phyloP scores from a whole-genome alignment of 139 green algal genomes.

The Volvox africanus region DNA sequence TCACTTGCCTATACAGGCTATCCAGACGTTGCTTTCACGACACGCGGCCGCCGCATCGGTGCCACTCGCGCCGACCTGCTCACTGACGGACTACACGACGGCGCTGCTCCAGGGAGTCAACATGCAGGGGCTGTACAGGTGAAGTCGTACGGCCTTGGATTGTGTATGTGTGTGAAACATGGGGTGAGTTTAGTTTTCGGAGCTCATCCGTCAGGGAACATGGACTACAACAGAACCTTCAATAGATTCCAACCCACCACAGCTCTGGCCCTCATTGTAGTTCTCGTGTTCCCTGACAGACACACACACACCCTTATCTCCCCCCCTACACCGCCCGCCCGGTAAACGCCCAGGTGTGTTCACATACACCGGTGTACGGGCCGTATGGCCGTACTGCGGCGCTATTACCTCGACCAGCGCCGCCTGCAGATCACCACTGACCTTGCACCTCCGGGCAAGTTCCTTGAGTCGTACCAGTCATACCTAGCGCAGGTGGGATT shows the following conservation, averaged over 20 bases:
- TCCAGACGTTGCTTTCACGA: constrained; percentile 24
- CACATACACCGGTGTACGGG: constrained; percentile 43
- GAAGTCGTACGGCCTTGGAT: too few species aligned
- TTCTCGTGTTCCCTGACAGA: too few species aligned
- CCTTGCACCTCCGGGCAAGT: constrained; percentile 65
- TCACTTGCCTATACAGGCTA: neutral
- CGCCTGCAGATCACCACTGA: constrained; percentile 68
- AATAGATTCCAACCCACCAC: too few species aligned
- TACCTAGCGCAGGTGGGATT: constrained; percentile 74
- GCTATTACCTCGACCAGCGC: constrained; percentile 64
- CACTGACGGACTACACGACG: neutral
- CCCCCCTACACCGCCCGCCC: too few species aligned
- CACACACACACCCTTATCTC: too few species aligned
- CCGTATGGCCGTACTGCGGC: constrained; percentile 20
- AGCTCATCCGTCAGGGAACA: too few species aligned
- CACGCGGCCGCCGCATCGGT: constrained; percentile 1
- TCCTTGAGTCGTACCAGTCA: constrained; percentile 72
- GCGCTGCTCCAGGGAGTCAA: constrained; percentile 69
- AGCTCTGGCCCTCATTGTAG: too few species aligned
- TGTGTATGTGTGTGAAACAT: too few species aligned
- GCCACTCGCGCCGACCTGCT: neutral
- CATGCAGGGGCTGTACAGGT: constrained; percentile 70
- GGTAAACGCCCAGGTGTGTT: constrained; percentile 4
- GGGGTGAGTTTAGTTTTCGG: too few species aligned
- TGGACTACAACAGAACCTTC: too few species aligned